phyloP scores from a whole-genome alignment of 495 filamentous ascomycete genomes.

The Neurospora intermedia region DNA sequence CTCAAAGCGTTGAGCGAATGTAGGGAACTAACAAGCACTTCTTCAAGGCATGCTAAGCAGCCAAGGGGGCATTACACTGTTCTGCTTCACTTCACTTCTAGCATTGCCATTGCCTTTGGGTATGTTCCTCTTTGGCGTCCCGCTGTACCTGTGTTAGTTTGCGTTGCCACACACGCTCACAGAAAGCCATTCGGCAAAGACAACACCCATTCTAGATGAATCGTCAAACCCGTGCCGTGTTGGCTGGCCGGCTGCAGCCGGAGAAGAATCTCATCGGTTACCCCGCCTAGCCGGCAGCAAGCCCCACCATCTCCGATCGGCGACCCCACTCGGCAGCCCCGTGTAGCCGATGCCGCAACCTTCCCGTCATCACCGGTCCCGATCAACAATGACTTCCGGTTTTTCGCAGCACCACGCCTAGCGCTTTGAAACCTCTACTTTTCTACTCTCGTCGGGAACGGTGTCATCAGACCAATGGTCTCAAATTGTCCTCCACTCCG shows the following conservation, averaged over 20 bases:
- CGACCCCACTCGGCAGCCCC: not conserved
- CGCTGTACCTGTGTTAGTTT: not conserved
- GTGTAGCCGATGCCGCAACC: not conserved
- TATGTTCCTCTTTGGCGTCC: not conserved
- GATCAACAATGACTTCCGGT: not conserved
- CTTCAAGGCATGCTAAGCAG: not conserved
- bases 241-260: not conserved
- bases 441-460: not conserved
- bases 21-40: not conserved
- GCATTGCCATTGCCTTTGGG: not conserved
- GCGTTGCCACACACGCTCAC: not conserved
- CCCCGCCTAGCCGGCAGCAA: not conserved
- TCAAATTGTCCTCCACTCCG: not conserved
- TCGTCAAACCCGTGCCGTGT: not conserved
- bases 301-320: not conserved
- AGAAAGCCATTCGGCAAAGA: not conserved
- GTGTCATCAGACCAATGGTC: not conserved
- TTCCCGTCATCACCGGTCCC: not conserved
- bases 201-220: not conserved
- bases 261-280: not conserved
- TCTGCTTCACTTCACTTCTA: not conserved
- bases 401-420: not conserved
- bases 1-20: not conserved
- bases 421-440: not conserved
- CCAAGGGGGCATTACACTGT: not conserved